A percentile compares a stretch with the other conserved stretches of the same genome.
Evolutionary conservation across 1,284 basidiomycete genomes (phyloP).

Genomic region (Sphagnurus paluster): DNA sequence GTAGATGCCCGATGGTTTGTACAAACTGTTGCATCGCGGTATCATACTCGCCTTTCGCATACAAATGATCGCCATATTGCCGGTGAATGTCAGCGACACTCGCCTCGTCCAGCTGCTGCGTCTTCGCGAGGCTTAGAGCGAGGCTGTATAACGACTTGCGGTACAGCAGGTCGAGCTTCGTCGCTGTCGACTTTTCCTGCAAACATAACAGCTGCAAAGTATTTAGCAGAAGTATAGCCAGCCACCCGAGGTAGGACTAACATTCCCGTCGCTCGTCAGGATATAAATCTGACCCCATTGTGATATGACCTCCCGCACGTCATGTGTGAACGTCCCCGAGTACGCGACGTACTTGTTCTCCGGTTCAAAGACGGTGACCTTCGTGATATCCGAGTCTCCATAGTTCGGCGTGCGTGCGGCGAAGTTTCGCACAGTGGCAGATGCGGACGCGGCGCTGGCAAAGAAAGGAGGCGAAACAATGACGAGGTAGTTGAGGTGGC

Average conservation of each 20-base stretch:
- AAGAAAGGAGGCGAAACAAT: constrained; percentile 87
- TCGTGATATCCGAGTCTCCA: constrained; percentile 69
- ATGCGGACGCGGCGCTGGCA: constrained; percentile 62
- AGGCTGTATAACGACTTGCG: constrained; percentile 73
- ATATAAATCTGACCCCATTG: constrained; percentile 81
- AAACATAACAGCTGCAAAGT: constrained; percentile 62
- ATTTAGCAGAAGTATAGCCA: not conserved
- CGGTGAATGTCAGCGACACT: constrained; percentile 85
- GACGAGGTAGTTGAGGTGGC: constrained; percentile 80
- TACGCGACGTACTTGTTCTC: constrained; percentile 93
- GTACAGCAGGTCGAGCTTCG: constrained; percentile 83
- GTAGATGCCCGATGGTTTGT: constrained; percentile 85
- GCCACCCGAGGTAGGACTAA: constrained; percentile 36
- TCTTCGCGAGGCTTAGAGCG: constrained; percentile 78
- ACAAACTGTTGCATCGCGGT: constrained; percentile 92
- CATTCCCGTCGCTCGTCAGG: constrained; percentile 74
- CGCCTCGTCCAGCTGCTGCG: constrained; percentile 68
- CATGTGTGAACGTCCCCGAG: constrained; percentile 75
- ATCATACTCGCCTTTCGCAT: constrained; percentile 90
- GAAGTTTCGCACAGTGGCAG: constrained; percentile 77
- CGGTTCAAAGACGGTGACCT: constrained; percentile 88
- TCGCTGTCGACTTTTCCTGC: constrained; percentile 76
- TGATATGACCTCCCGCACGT: constrained; percentile 78
- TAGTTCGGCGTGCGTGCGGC: constrained; percentile 50
- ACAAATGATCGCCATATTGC: constrained; percentile 91